Conservation (phyloP, 2,329 filamentous ascomycete species). For the Penicillium griseofulvum region DNA sequence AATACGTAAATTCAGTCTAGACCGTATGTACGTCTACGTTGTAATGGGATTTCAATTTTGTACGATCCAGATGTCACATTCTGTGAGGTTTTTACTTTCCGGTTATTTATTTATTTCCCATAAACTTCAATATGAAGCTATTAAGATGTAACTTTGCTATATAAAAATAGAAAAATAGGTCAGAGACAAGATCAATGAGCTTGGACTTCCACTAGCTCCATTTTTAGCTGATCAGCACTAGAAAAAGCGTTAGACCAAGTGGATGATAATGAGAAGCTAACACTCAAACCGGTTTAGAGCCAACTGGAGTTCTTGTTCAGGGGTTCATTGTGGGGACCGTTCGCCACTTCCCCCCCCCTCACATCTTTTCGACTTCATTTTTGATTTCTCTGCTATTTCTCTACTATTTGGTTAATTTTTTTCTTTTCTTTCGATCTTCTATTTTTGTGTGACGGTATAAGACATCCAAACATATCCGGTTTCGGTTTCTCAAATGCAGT, state of each 20-base stretch:
- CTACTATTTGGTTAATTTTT: neutral
- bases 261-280: neutral
- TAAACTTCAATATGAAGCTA: neutral
- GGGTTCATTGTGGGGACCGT: conserved; percentile 1
- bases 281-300: neutral
- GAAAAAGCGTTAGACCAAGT: conserved; percentile 1
- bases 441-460: neutral
- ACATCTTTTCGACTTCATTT: neutral
- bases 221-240: neutral
- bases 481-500: conserved; percentile 8
- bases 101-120: neutral
- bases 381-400: too few species aligned
- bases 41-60: neutral
- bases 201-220: conserved; percentile 2
- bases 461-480: neutral
- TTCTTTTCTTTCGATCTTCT: neutral
- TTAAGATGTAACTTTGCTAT: neutral
- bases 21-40: neutral
- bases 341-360: neutral
- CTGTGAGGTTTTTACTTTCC: neutral
- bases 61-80: neutral
- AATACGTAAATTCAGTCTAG: neutral
- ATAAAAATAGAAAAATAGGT: too few species aligned
- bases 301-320: conserved; percentile 1
- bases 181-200: neutral